Evolutionary conservation across 805 yeast species (phyloP).

Genomic region (Debaryomyces hansenii): DNA sequence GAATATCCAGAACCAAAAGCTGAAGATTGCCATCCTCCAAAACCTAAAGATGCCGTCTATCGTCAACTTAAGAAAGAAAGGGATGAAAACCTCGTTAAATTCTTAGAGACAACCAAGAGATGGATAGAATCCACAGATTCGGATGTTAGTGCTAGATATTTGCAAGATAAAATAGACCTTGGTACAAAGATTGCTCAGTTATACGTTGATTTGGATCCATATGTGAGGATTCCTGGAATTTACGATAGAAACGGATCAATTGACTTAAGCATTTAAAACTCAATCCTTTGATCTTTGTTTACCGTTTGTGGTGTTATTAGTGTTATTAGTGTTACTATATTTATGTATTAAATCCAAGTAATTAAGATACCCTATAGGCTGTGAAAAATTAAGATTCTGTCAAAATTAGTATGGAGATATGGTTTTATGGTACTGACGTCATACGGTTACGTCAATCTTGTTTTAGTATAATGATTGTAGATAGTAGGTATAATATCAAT

Average conservation of each 20-base stretch:
- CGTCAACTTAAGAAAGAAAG: conserved; percentile 52
- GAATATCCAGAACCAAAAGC: conserved; percentile 6
- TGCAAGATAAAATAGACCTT: conserved; percentile 54
- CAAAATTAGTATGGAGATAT: too few species aligned
- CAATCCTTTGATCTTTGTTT: not conserved
- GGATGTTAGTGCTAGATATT: conserved; percentile 47
- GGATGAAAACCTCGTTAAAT: conserved; percentile 49
- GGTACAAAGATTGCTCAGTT: conserved; percentile 57
- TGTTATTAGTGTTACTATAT: not conserved
- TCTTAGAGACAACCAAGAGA: conserved; percentile 62
- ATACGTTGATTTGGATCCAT: conserved; percentile 75
- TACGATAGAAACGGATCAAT: conserved; percentile 73
- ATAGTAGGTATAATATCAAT: too few species aligned
- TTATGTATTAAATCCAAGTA: not conserved
- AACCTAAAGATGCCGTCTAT: conserved; percentile 37
- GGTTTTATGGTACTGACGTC: too few species aligned
- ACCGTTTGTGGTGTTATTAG: not conserved
- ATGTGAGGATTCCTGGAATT: conserved; percentile 72
- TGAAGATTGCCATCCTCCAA: conserved; percentile 7
- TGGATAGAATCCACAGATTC: conserved; percentile 74
- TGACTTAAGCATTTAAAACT: not conserved
- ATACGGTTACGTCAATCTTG: too few species aligned
- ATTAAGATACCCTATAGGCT: too few species aligned
- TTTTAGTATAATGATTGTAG: too few species aligned
- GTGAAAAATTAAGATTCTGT: too few species aligned